Conservation (phyloP, 345 rosid genomes). For the Corchorus olitorius region DNA sequence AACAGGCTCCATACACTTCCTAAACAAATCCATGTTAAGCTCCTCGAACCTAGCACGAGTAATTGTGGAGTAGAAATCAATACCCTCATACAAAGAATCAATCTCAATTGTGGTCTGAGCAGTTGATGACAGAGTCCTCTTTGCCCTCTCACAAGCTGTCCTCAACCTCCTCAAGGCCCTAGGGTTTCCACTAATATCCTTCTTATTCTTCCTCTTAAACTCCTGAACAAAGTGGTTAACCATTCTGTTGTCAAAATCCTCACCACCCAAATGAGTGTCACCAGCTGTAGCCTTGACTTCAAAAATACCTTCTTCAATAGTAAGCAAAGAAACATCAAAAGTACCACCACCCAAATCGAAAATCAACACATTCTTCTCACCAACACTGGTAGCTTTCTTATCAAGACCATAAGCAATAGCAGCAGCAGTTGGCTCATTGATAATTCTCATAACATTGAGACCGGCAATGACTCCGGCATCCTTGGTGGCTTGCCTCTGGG, state of each 20-base stretch:
- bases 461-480: slow-evolving; percentile 21
- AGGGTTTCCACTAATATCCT: slow-evolving; percentile 54
- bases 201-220: slow-evolving; percentile 56
- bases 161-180: slow-evolving; percentile 61
- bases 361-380: slow-evolving; percentile 58
- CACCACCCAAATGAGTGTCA: slow-evolving; percentile 62
- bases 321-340: slow-evolving; percentile 59
- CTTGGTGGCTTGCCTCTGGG: slow-evolving; percentile 37
- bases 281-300: slow-evolving; percentile 64
- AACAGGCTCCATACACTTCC: slow-evolving; percentile 56
- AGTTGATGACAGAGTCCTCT: slow-evolving; percentile 67
- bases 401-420: slow-evolving; percentile 82
- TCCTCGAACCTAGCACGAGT: slow-evolving; percentile 55
- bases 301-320: slow-evolving; percentile 58
- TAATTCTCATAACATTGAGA: slow-evolving; percentile 15
- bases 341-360: slow-evolving; percentile 66
- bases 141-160: slow-evolving; percentile 74
- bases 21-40: slow-evolving; percentile 54
- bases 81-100: slow-evolving; percentile 59
- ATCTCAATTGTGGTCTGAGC: slow-evolving; percentile 74
- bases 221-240: slow-evolving; percentile 56
- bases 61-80: slow-evolving; percentile 53
- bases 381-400: slow-evolving; percentile 64
- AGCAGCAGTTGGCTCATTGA: slow-evolving; percentile 69
- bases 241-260: slow-evolving; percentile 74